Conservation (phyloP, 1,284 basidiomycete genomes). For the Tilletia indica region DNA sequence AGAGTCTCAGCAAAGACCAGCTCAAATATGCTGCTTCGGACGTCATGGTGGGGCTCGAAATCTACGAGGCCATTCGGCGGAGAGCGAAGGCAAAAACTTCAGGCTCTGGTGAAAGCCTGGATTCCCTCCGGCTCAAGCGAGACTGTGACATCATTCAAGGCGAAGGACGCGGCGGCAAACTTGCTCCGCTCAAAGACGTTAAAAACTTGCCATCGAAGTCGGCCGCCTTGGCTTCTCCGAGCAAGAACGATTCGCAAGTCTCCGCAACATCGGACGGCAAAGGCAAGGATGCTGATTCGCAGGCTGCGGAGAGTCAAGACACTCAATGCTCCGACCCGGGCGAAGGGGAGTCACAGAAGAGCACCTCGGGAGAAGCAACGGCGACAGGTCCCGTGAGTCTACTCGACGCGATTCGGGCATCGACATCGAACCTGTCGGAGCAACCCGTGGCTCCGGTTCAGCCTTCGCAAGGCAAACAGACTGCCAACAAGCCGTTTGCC, state of each 20-base stretch:
- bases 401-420: neutral
- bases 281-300: neutral
- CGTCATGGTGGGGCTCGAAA: conserved; percentile 40
- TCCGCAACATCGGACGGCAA: neutral
- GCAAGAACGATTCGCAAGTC: neutral
- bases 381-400: neutral
- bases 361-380: neutral
- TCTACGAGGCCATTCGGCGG: conserved; percentile 30
- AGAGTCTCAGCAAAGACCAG: conserved; percentile 30
- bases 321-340: neutral
- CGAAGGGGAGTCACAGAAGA: neutral
- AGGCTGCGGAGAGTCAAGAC: neutral
- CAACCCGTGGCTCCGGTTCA: neutral
- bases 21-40: conserved; percentile 47
- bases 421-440: neutral
- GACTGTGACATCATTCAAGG: neutral
- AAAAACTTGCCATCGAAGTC: neutral
- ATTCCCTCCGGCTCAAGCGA: neutral
- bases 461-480: neutral
- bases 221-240: neutral
- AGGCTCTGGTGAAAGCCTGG: neutral
- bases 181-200: too few relatives aligned
- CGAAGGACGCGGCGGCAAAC: neutral
- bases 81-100: neutral
- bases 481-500: neutral